Conservation (phyloP, 1,139 yeast species). For the Pichia sp. region DNA sequence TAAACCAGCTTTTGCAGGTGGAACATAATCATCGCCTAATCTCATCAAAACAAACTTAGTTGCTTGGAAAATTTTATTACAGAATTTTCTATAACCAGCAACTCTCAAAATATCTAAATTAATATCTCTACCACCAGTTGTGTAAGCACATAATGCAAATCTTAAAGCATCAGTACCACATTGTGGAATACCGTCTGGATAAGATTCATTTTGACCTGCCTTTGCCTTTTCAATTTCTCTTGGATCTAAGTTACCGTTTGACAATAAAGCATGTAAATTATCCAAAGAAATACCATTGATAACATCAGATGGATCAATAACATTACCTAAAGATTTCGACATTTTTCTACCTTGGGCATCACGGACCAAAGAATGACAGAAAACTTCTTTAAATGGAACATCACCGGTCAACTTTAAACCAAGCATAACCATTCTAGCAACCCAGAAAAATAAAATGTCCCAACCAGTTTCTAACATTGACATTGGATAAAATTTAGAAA, state of each 20-base stretch:
- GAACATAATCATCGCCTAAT: slow-evolving; percentile 80
- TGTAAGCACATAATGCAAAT: slow-evolving; percentile 96
- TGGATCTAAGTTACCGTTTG: slow-evolving; percentile 81
- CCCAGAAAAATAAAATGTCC: slow-evolving; percentile 99
- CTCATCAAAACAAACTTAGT: slow-evolving; percentile 94
- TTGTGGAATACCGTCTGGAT: slow-evolving; percentile 97
- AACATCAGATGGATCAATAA: slow-evolving; percentile 91
- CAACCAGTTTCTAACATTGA: slow-evolving; percentile 96
- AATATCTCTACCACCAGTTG: slow-evolving; percentile 98
- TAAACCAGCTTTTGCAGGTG: slow-evolving; percentile 56
- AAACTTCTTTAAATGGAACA: slow-evolving; percentile 91
- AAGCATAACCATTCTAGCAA: slow-evolving; percentile 88
- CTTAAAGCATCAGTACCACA: slow-evolving; percentile 99
- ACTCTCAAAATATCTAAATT: slow-evolving; percentile 94
- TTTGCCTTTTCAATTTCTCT: slow-evolving; percentile 82
- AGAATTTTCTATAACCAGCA: slow-evolving; percentile 98
- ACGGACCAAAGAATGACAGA: slow-evolving; percentile 96
- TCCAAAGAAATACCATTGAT: slow-evolving; percentile 80
- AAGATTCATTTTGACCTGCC: slow-evolving; percentile 80
- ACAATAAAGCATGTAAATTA: slow-evolving; percentile 71
- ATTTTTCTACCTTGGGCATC: slow-evolving; percentile 99
- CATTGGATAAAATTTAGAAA: slow-evolving; percentile 80
- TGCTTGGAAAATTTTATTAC: slow-evolving; percentile 98
- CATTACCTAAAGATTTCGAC: slow-evolving; percentile 97
- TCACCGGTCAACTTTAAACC: slow-evolving; percentile 87